Conservation (phyloP, 1,284 basidiomycete species). For the Malassezia furfur region DNA sequence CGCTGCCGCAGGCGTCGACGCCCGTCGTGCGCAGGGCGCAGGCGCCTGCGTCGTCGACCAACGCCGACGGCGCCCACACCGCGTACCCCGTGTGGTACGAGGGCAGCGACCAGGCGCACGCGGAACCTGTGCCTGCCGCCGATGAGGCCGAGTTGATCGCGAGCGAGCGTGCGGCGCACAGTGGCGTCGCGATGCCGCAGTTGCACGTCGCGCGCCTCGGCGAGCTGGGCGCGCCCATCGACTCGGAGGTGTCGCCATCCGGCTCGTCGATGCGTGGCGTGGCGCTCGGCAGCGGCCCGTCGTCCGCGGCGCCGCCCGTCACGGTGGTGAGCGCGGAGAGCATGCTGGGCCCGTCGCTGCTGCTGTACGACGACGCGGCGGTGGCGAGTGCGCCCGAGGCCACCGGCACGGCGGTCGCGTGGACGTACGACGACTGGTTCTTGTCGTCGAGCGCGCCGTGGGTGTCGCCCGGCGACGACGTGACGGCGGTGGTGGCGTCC, state of each 20-base stretch:
- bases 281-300: background rate
- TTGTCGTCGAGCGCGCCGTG: background rate
- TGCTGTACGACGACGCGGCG: slow-evolving; percentile 8
- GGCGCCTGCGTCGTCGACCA: too few species aligned
- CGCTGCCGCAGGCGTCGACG: too few species aligned
- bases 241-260: background rate
- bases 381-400: background rate
- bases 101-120: too few species aligned
- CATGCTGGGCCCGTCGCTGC: slow-evolving; percentile 6
- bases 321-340: slow-evolving; percentile 1
- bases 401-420: slow-evolving; percentile 3
- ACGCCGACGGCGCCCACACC: too few species aligned
- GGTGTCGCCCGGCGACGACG: background rate
- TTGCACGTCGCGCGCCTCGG: background rate
- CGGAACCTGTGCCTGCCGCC: background rate
- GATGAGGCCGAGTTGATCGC: background rate
- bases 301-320: background rate
- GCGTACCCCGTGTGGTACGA: too few species aligned
- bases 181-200: background rate
- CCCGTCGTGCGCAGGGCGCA: too few species aligned
- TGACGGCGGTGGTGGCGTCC: slow-evolving; percentile 2
- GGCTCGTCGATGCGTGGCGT: background rate
- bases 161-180: background rate
- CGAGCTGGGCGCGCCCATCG: background rate
- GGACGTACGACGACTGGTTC: slow-evolving; percentile 17